These are phyloP conservation scores for Microsporum audouinii DNA, from an alignment of 2,329 filamentous ascomycete genomes.

Conservation along the genomic window DNA sequence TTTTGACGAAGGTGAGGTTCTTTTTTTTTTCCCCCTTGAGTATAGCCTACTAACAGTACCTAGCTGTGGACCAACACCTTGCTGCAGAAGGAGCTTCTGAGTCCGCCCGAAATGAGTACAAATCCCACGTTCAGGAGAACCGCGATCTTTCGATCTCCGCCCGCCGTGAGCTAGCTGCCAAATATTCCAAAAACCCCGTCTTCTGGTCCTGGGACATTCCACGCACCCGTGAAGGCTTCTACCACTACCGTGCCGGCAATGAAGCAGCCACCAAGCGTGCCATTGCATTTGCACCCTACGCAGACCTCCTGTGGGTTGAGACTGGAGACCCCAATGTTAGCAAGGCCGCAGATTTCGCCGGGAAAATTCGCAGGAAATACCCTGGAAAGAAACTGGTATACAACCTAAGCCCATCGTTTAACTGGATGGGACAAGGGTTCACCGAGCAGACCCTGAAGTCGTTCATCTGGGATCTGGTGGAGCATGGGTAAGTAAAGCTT, in stretches of 20 bases:
- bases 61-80: slow-evolving; percentile 65
- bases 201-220: slow-evolving; percentile 87
- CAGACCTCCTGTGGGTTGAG: slow-evolving; percentile 94
- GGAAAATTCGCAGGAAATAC: slow-evolving; percentile 56
- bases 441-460: slow-evolving; percentile 67
- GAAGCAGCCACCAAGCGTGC: slow-evolving; percentile 78
- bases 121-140: slow-evolving; percentile 49
- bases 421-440: slow-evolving; percentile 96
- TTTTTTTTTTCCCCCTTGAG: background rate
- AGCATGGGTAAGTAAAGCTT: slow-evolving; percentile 63
- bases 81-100: slow-evolving; percentile 52
- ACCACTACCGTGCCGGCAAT: slow-evolving; percentile 62
- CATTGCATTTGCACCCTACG: slow-evolving; percentile 79
- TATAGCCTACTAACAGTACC: background rate
- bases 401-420: slow-evolving; percentile 93
- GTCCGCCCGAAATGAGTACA: slow-evolving; percentile 56
- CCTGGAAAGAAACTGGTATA: slow-evolving; percentile 88
- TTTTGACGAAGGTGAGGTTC: slow-evolving; percentile 61
- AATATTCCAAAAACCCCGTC: slow-evolving; percentile 56
- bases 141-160: slow-evolving; percentile 66
- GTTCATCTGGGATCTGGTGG: slow-evolving; percentile 93
- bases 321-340: slow-evolving; percentile 77
- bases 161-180: slow-evolving; percentile 59
- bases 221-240: slow-evolving; percentile 84
- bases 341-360: slow-evolving; percentile 63